A percentile compares a stretch with the other conserved stretches of the same genome.
Conservation (phyloP, 768 basidiomycete genomes). For the Galerina sulciceps region DNA sequence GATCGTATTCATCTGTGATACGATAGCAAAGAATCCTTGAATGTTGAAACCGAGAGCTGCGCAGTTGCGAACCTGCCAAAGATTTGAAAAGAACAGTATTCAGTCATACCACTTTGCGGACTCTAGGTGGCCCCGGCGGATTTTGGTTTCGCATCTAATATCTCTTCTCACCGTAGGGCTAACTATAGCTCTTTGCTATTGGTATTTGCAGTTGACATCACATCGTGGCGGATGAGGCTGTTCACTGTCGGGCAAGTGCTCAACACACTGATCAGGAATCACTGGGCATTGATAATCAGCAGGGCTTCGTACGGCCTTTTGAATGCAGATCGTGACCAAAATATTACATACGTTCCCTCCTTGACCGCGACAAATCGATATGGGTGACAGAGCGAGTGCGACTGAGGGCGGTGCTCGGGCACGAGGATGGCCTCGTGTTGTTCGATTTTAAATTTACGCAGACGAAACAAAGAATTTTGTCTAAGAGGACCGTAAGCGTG, state of each 20-base stretch:
- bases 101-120: neutral
- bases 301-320: neutral
- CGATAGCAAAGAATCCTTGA: too few relatives aligned
- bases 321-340: neutral
- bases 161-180: neutral
- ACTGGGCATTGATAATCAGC: slow-evolving; percentile 1
- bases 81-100: too few relatives aligned
- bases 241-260: slow-evolving; percentile 7
- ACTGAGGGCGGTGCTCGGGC: too few relatives aligned
- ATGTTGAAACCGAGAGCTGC: too few relatives aligned
- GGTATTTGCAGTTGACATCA: slow-evolving; percentile 1
- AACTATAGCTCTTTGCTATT: neutral
- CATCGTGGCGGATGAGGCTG: slow-evolving; percentile 8
- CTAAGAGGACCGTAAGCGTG: too few relatives aligned
- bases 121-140: neutral
- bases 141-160: neutral
- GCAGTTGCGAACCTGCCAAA: too few relatives aligned
- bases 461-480: too few relatives aligned
- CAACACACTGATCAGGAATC: neutral
- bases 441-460: too few relatives aligned
- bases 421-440: too few relatives aligned
- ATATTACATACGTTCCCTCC: neutral
- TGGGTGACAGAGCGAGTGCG: neutral
- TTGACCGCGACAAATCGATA: neutral
- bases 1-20: too few relatives aligned